Base-by-base conservation (phyloP, 345 rosid genomes). In the Firmiana major region DNA sequence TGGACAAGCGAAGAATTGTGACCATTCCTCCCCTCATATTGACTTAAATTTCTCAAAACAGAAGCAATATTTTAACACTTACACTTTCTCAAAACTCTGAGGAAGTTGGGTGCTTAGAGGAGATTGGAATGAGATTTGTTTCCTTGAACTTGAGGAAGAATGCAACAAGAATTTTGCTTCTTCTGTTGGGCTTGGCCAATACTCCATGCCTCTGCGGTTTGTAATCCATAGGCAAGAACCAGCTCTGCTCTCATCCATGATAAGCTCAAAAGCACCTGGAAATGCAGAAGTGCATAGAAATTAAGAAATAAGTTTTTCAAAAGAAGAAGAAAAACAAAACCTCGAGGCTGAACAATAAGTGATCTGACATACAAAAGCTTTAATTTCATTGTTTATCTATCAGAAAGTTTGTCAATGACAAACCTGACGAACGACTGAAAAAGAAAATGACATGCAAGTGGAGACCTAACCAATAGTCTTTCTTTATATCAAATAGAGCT, bases 211-310 rank as follows among this genome's bases (percentile, higher is more conserved):
- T 59, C 85, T 90, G 53, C 99, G 97, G 63, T 87, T 90, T 53
- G 97, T 89, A 76, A 95, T 88, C 99, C 97, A 93, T 40, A 95
- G 85, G 87, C 98, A 93, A 55, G 97, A 85, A 60, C 98, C 98
- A 64, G 91, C 98, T 86, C 88, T 93, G 34, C 78, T 90, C 84
- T 93, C 93, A 80, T 95, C 81, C 5, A 77, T 85, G 65, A 95
- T 95, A 75, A 95, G 98, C 86, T 93, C 94, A 85, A 93, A 93
- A 78, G 92, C 93, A 79, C 98, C 99, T 93, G 75, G 38, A 31
- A 77, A 59, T 3, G 59, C 28, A 77, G 3, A 67, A 6, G 71
- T 22, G 12, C 54, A 49, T 58, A 45, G 46, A 74, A 76, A 49
- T 78, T 63, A 78, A 79, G 6, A 65, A 49, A 15, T 70, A 43